A percentile compares a stretch with the other conserved stretches of the same genome.
Evolutionary conservation across 2,329 filamentous ascomycete species (phyloP).

Genomic region (Torrubiellomyces zombiae): DNA sequence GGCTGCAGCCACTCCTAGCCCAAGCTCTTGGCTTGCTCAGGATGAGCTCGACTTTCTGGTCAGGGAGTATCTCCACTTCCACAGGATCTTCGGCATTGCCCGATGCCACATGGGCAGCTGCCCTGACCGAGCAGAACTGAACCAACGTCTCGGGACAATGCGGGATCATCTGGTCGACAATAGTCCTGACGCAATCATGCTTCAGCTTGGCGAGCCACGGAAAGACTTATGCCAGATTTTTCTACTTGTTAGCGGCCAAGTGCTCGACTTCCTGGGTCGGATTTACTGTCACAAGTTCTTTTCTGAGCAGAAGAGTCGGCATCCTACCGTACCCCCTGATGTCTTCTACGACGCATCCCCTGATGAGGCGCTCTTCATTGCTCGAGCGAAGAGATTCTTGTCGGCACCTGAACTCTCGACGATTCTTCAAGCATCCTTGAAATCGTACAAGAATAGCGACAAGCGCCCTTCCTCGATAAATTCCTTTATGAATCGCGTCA

Average conservation of each 20-base stretch:
- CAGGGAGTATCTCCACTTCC: constrained; percentile 9
- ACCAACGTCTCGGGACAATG: constrained; percentile 10
- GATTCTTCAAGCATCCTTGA: too few relatives aligned
- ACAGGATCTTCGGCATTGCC: constrained; percentile 7
- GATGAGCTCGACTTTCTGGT: constrained; percentile 9
- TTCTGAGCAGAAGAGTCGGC: constrained; percentile 10
- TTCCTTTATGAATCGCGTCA: constrained; percentile 11
- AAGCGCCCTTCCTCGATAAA: too few relatives aligned
- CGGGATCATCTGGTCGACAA: constrained; percentile 8
- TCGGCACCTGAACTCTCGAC: constrained; percentile 10
- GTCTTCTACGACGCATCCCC: constrained; percentile 9
- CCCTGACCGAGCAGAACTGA: constrained; percentile 9
- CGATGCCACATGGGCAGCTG: constrained; percentile 7
- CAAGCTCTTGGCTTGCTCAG: constrained; percentile 14
- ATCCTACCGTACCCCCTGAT: constrained; percentile 9
- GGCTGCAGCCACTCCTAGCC: too few relatives aligned
- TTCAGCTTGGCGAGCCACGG: constrained; percentile 4
- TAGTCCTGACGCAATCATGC: constrained; percentile 6
- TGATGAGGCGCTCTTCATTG: constrained; percentile 6
- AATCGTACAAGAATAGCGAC: too few relatives aligned
- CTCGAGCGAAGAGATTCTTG: constrained; percentile 10
- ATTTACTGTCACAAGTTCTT: constrained; percentile 13
- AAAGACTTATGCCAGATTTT: constrained; percentile 10
- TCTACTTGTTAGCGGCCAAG: constrained; percentile 7
- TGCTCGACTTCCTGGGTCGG: constrained; percentile 8